These are phyloP conservation scores for Hypoxylon cercidicola DNA, from an alignment of 495 filamentous ascomycete species.

Conservation along the genomic window DNA sequence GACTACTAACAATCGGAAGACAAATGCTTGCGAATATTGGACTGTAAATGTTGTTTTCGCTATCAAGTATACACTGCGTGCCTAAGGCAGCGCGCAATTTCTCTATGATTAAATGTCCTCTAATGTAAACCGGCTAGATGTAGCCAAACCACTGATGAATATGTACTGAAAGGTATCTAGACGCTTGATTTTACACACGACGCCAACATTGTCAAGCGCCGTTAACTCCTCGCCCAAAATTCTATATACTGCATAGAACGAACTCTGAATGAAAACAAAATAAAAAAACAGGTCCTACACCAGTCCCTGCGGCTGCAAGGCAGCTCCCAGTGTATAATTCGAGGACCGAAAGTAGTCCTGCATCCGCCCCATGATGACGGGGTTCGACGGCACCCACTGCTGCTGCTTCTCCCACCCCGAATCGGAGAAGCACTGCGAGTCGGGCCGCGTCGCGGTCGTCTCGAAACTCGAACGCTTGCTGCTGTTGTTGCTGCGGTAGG, in stretches of 20 bases:
- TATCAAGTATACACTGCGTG: no score
- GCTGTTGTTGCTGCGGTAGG: conserved; percentile 15
- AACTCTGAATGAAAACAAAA: not conserved
- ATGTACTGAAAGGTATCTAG: not conserved
- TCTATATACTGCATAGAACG: not conserved
- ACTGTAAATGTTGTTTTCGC: no score
- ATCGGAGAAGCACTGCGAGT: conserved; percentile 20
- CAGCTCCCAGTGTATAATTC: conserved; percentile 36
- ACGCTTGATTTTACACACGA: not conserved
- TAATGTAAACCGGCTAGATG: not conserved
- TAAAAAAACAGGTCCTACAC: not conserved
- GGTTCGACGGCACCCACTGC: conserved; percentile 21
- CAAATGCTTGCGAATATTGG: no score
- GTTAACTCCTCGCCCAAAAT: not conserved
- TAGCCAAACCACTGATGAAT: not conserved
- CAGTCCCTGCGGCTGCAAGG: conserved; percentile 31
- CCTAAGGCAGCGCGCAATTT: not conserved
- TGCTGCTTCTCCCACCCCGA: conserved; percentile 16
- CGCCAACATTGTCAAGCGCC: not conserved
- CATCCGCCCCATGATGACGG: conserved; percentile 45
- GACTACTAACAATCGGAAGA: no score
- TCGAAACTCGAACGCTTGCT: conserved; percentile 41
- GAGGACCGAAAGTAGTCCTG: conserved; percentile 47
- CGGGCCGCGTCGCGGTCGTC: conserved; percentile 40
- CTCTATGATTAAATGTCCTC: not conserved